Evolutionary conservation across 108 stramenopile genomes (phyloP).

Genomic region (Pseudonitzschia multistriata): DNA sequence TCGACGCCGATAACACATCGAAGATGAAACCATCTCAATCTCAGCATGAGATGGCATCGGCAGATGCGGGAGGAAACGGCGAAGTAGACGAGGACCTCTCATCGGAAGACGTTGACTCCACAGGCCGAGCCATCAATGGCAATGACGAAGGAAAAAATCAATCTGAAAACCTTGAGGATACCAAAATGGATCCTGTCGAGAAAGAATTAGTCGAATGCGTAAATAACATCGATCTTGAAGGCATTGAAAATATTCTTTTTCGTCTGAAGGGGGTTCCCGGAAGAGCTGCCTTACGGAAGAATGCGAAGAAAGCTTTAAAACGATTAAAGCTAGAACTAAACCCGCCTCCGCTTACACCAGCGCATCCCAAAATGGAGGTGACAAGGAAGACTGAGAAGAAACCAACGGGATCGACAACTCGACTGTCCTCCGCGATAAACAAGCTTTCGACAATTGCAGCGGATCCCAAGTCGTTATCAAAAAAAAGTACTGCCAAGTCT

Average conservation of each 20-base stretch:
- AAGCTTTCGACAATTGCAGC: not conserved
- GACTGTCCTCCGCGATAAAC: not conserved
- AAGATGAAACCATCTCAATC: not conserved
- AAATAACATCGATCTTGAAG: conserved; percentile 58
- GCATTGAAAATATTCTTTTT: conserved; percentile 68
- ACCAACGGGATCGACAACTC: not conserved
- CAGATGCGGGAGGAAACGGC: not conserved
- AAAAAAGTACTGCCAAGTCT: not conserved
- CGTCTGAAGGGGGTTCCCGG: conserved; percentile 85
- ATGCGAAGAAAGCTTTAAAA: conserved; percentile 89
- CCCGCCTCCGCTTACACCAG: conserved; percentile 9
- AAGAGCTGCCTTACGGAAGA: conserved; percentile 78
- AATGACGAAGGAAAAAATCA: not conserved
- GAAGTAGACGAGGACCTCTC: not conserved
- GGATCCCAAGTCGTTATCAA: conserved; percentile 2
- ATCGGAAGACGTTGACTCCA: not conserved
- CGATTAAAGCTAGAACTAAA: conserved; percentile 49
- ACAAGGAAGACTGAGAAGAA: conserved; percentile 7
- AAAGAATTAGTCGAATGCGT: conserved; percentile 49
- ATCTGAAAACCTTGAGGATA: conserved; percentile 20
- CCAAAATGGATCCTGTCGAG: conserved; percentile 42
- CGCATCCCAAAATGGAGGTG: conserved; percentile 31
- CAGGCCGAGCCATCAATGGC: not conserved
- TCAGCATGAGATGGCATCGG: not conserved
- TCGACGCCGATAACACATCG: not conserved